phyloP scores from a whole-genome alignment of 768 basidiomycete species.

The Boletales sp. region DNA sequence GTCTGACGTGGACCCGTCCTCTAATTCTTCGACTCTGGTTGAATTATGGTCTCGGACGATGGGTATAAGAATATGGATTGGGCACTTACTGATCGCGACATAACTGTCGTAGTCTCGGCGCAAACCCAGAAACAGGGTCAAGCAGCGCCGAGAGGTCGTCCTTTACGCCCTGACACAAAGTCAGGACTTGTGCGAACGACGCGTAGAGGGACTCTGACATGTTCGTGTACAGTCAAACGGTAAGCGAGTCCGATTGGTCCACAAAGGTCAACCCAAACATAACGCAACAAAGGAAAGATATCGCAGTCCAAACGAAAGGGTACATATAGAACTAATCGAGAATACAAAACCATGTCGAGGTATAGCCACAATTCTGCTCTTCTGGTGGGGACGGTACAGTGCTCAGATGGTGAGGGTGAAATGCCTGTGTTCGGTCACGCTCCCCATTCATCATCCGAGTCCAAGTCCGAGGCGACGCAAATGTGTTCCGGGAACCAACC shows the following conservation, averaged over 20 bases:
- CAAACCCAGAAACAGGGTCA: conserved; percentile 65
- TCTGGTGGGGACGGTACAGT: too few species aligned
- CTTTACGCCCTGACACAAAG: conserved; percentile 51
- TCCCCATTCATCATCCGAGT: conserved; percentile 20
- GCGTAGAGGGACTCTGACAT: conserved; percentile 47
- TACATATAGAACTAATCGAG: too few species aligned
- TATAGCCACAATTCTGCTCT: too few species aligned
- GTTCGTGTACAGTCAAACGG: background rate
- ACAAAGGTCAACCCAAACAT: background rate
- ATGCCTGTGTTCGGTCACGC: conserved; percentile 5
- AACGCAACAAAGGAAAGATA: too few species aligned
- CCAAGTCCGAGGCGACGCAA: conserved; percentile 4
- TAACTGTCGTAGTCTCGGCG: conserved; percentile 54
- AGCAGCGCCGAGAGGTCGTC: conserved; percentile 59
- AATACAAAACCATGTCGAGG: too few species aligned
- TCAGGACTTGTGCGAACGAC: conserved; percentile 67
- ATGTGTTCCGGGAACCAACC: conserved; percentile 61
- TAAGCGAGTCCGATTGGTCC: background rate
- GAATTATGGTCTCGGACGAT: background rate
- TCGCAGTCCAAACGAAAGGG: too few species aligned
- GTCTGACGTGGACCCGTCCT: conserved; percentile 35
- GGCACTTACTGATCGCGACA: conserved; percentile 55
- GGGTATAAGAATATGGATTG: background rate
- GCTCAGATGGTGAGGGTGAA: too few species aligned
- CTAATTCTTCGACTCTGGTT: conserved; percentile 51